A percentile compares a stretch with the other conserved stretches of the same genome.
These are phyloP conservation scores for Geranium brycei DNA, from an alignment of 345 rosid genomes.

Conservation along the genomic window DNA sequence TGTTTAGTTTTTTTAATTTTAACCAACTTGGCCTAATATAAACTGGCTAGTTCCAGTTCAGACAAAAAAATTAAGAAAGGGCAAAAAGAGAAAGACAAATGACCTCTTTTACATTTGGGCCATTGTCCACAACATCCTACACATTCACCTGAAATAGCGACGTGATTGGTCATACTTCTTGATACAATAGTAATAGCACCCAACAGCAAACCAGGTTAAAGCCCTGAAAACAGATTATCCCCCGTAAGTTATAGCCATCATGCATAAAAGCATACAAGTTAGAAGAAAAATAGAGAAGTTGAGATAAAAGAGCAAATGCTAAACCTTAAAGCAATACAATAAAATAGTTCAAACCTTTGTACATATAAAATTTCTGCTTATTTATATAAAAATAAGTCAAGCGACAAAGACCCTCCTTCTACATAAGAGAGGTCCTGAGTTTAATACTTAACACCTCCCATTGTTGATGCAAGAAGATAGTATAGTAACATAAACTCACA, in stretches of 20 bases:
- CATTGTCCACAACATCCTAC: not conserved
- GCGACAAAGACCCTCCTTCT: no score
- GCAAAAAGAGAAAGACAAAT: not conserved
- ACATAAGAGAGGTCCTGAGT: no score
- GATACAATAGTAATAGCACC: slow-evolving; percentile 48
- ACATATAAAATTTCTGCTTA: no score
- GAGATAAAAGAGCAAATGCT: not conserved
- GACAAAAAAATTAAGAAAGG: not conserved
- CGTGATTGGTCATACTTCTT: slow-evolving; percentile 84
- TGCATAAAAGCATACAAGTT: not conserved
- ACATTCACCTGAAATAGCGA: slow-evolving; percentile 68
- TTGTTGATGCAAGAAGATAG: no score
- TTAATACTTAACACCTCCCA: no score
- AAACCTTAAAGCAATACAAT: not conserved
- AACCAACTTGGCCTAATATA: no score
- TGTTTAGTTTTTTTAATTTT: no score
- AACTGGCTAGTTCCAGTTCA: no score
- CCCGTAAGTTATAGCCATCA: not conserved
- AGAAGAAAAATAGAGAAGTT: not conserved
- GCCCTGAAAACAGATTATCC: slow-evolving; percentile 42
- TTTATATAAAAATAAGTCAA: no score
- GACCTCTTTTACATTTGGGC: not conserved
- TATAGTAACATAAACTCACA: slow-evolving; percentile 34
- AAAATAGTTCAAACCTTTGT: no score
- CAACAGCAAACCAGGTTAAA: slow-evolving; percentile 45